Percentiles rank a stretch among this genome's conserved stretches.
Conservation (phyloP, 2,329 filamentous ascomycete genomes). For the Cladobotryum mycophilum region DNA sequence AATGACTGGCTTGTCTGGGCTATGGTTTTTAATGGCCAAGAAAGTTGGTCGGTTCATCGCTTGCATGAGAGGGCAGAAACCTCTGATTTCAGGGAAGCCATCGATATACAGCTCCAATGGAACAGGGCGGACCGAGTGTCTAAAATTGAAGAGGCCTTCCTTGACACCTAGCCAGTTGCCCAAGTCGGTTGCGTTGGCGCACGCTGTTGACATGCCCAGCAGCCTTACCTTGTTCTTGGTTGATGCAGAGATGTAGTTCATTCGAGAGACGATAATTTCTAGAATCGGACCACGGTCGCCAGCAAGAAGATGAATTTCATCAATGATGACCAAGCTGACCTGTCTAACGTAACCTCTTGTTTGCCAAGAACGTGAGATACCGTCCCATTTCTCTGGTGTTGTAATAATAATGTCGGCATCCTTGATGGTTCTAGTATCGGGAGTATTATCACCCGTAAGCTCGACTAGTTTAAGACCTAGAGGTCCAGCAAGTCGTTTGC, state of each 20-base stretch:
- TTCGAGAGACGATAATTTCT: slow-evolving; percentile 87
- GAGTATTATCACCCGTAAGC: slow-evolving; percentile 93
- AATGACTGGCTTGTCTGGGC: slow-evolving; percentile 93
- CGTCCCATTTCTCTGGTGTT: slow-evolving; percentile 99
- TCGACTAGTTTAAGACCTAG: slow-evolving; percentile 90
- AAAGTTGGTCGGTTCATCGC: slow-evolving; percentile 98
- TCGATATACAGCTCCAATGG: slow-evolving; percentile 96
- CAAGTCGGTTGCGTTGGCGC: slow-evolving; percentile 88
- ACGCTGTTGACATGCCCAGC: slow-evolving; percentile 98
- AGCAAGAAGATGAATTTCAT: slow-evolving; percentile 96
- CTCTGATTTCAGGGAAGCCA: slow-evolving; percentile 88
- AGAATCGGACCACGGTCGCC: slow-evolving; percentile 95
- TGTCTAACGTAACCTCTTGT: slow-evolving; percentile 93
- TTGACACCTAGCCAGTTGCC: slow-evolving; percentile 97
- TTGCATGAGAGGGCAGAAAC: slow-evolving; percentile 97
- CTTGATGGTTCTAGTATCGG: slow-evolving; percentile 89
- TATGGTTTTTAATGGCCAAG: slow-evolving; percentile 92
- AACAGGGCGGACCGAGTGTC: slow-evolving; percentile 92
- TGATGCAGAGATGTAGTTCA: slow-evolving; percentile 98
- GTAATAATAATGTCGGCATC: slow-evolving; percentile 98
- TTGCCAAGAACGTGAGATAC: slow-evolving; percentile 98
- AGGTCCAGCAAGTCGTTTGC: slow-evolving; percentile 68
- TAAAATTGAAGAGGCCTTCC: slow-evolving; percentile 92
- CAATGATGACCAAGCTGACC: slow-evolving; percentile 94
- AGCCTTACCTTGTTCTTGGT: slow-evolving; percentile 84